phyloP scores from a whole-genome alignment of 306 rosid genomes.

The Corylus heterophylla region DNA sequence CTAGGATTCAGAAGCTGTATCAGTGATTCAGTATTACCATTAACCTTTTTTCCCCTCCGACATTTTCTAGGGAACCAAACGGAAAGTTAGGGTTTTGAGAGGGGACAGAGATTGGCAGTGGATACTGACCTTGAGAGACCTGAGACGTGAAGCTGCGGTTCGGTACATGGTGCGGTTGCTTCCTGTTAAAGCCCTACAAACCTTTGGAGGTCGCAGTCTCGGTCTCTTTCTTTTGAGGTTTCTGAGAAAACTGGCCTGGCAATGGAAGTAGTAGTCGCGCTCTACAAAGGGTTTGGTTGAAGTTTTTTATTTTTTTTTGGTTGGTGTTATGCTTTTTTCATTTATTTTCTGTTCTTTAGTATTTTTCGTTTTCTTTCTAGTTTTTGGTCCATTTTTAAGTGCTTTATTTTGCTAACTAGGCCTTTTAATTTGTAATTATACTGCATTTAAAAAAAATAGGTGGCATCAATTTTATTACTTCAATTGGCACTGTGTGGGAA shows the following conservation, averaged over 20 bases:
- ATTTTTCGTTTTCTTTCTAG: no score
- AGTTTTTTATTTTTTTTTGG: no score
- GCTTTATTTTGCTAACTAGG: no score
- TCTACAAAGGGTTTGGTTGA: neutral
- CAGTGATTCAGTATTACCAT: no score
- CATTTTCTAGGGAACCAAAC: neutral
- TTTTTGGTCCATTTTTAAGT: no score
- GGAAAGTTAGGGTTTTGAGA: constrained; percentile 1
- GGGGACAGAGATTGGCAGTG: neutral
- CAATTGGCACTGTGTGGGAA: no score
- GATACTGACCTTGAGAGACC: constrained; percentile 69
- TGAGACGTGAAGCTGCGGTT: constrained; percentile 63
- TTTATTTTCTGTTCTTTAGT: no score
- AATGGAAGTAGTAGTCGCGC: neutral
- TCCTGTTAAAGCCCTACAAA: constrained; percentile 30
- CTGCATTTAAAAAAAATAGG: no score
- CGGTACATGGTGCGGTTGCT: constrained; percentile 53
- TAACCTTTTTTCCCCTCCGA: neutral
- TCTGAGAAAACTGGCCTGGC: constrained; percentile 1
- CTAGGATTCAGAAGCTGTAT: neutral
- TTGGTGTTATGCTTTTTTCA: no score
- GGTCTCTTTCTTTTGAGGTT: neutral
- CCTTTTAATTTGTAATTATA: no score
- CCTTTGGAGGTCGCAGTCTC: constrained; percentile 3
- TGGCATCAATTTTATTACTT: no score